Evolutionary conservation across 768 basidiomycete genomes (phyloP), one percentile per base, ranked within the genome.

Genomic region (Russula olivacea): DNA sequence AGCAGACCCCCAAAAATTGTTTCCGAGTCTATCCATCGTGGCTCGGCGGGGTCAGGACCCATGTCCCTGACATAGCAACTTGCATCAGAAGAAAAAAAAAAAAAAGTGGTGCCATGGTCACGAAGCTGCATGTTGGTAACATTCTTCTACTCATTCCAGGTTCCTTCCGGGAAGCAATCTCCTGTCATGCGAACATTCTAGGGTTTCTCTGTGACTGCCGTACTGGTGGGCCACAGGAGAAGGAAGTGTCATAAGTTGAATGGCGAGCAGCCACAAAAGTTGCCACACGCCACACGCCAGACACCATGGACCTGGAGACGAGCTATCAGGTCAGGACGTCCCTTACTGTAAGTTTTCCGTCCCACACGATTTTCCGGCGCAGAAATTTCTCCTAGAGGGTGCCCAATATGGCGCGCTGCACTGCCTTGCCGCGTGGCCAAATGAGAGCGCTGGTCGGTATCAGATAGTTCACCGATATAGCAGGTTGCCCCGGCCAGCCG

Each of bases 11-110:
- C 30, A 10, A 49, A 38, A 25, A 30, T 21, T 49, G 19, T n/a
- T 47, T 47, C 45, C 28, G 28, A 28, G 28, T 28, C n/a, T 11
- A 21, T 43, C 43, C n/a, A n/a, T 43, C 48, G 34, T 21, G 55
- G 19, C 48, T 21, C 21, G 32, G 17, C 30, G n/a, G 19, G 36
- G 36, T 36, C 23, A 25, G 21, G 50, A 51, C 17, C 21, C 14
- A 23, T 21, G n/a, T 50, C 17, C 52, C 58, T 59, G 53, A 49
- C 54, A 55, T 60, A 50, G 59, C 58, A 50, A 60, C 54, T 54
- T 60, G 58, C 47, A 59, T 60, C 58, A 60, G 43, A 55, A 50
- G 28, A 36, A 50, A 21, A 36, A 41, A 55, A 45, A 36, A 51
- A 41, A 55, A 45, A 50, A 21, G 48, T 43, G 63, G 41, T 47